Evolutionary conservation across 2,329 filamentous ascomycete genomes (phyloP).

Genomic region (Penicillium sp.): DNA sequence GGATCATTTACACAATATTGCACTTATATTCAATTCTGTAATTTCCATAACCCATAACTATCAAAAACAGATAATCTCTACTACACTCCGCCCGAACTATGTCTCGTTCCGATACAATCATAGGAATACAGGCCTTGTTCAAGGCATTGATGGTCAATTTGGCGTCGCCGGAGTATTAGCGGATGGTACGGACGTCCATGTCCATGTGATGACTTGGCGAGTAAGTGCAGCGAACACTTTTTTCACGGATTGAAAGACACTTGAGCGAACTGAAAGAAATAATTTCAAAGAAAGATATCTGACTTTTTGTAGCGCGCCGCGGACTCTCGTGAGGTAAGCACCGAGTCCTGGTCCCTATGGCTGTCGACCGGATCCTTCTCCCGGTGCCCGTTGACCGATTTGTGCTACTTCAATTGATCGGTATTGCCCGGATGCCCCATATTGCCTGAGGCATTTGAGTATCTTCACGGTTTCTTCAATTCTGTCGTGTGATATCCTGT

Average conservation of each 20-base stretch:
- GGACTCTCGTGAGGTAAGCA: too few species aligned
- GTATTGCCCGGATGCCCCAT: too few species aligned
- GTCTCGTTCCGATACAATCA: too few species aligned
- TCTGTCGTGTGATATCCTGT: too few species aligned
- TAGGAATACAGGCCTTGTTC: too few species aligned
- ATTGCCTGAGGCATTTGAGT: too few species aligned
- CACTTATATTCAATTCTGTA: background rate
- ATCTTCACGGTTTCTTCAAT: too few species aligned
- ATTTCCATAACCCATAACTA: background rate
- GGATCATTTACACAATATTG: background rate
- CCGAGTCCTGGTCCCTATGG: too few species aligned
- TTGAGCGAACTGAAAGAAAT: background rate
- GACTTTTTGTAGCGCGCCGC: background rate
- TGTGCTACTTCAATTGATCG: too few species aligned
- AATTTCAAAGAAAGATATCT: background rate
- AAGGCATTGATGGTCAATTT: background rate
- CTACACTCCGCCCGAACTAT: too few species aligned
- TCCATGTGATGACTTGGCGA: background rate
- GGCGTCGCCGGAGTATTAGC: background rate
- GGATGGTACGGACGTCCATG: background rate
- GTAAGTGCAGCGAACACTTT: background rate
- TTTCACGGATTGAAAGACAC: background rate
- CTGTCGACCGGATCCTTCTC: constrained; percentile 2
- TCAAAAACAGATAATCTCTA: too few species aligned
- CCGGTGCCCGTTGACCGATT: background rate